Percentiles rank a stretch among this genome's conserved stretches.
These are phyloP conservation scores for Tarenaya hassleriana DNA, from an alignment of 345 rosid species.

Conservation along the genomic window DNA sequence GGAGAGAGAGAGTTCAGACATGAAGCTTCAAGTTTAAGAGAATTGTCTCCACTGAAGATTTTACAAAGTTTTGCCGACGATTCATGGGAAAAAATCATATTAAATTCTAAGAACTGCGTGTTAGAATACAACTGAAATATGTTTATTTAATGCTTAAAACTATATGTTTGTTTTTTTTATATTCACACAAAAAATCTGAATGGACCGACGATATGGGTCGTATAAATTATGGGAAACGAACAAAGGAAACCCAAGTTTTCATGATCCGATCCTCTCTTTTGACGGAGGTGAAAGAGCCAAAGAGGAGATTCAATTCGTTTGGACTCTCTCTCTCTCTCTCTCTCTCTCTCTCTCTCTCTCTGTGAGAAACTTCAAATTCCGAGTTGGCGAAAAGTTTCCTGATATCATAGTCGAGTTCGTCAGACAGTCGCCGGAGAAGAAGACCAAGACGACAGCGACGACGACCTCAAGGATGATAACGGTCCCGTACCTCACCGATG, in stretches of 20 bases:
- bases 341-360: conserved; percentile 6
- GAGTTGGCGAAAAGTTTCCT: conserved; percentile 10
- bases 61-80: no score
- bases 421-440: background rate
- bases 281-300: conserved; percentile 12
- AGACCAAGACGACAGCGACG: background rate
- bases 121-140: no score
- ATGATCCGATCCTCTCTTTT: conserved; percentile 11
- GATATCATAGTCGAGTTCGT: conserved; percentile 18
- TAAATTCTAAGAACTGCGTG: no score
- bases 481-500: conserved; percentile 66
- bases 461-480: conserved; percentile 43
- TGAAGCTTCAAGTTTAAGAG: no score
- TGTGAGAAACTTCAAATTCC: background rate
- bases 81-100: no score
- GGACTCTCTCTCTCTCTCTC: conserved; percentile 20
- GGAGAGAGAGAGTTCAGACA: background rate
- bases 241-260: background rate
- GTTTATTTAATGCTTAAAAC: no score
- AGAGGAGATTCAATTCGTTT: conserved; percentile 19
- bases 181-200: no score
- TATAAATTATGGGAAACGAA: background rate
- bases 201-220: no score
- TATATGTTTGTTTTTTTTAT: no score
- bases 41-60: no score